These are phyloP conservation scores for Macrophomina pseudophaseolina DNA, from an alignment of 2,329 filamentous ascomycete genomes.

Conservation along the genomic window DNA sequence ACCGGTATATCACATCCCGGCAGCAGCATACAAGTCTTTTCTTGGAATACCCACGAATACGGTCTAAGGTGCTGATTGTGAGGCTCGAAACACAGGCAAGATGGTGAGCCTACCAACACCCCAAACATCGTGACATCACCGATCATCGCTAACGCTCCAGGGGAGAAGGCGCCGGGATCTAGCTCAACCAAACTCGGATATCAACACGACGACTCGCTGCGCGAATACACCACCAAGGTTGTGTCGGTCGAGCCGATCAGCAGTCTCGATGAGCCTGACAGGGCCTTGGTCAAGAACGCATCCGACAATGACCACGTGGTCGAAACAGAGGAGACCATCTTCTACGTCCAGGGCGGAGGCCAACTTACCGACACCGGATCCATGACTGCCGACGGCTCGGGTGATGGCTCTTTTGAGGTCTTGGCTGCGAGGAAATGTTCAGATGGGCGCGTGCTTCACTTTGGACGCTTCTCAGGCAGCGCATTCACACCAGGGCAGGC, in stretches of 20 bases:
- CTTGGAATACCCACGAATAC: no score
- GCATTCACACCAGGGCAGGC: conserved; percentile 50
- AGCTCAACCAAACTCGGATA: conserved; percentile 34
- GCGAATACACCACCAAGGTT: conserved; percentile 52
- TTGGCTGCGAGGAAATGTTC: conserved; percentile 60
- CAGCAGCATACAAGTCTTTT: not conserved
- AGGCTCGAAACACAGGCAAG: no score
- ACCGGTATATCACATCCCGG: not conserved
- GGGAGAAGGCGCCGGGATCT: conserved; percentile 7
- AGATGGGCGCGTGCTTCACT: conserved; percentile 66
- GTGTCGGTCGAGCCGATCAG: conserved; percentile 56
- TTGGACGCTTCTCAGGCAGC: conserved; percentile 59
- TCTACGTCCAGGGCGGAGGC: conserved; percentile 76
- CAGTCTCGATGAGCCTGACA: conserved; percentile 57
- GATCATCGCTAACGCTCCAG: not conserved
- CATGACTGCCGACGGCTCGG: conserved; percentile 48
- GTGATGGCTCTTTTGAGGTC: conserved; percentile 56
- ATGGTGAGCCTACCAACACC: no score
- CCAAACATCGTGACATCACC: not conserved
- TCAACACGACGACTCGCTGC: conserved; percentile 48
- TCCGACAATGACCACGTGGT: conserved; percentile 61
- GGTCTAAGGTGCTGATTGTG: no score
- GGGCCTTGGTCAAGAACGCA: conserved; percentile 63
- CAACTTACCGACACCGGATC: conserved; percentile 71
- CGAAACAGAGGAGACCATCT: conserved; percentile 70